Evolutionary conservation across 2,329 filamentous ascomycete genomes (phyloP).

Genomic region (Amauroascus verrucosus): DNA sequence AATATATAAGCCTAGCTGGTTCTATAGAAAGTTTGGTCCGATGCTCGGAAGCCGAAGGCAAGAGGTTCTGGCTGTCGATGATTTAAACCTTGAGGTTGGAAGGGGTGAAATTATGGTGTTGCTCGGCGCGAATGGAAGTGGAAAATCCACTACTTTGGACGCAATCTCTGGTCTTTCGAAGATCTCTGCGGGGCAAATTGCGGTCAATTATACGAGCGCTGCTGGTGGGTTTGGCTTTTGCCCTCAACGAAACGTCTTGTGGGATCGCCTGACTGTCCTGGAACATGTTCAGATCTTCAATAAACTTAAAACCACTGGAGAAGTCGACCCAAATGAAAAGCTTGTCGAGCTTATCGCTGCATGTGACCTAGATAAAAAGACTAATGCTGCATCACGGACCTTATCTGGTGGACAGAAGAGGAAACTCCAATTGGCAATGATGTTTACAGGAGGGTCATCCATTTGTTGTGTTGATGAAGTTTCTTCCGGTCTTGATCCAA

Average conservation of each 20-base stretch:
- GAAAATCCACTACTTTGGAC: constrained; percentile 83
- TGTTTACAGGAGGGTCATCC: constrained; percentile 80
- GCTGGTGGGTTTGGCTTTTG: constrained; percentile 74
- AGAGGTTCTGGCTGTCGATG: constrained; percentile 67
- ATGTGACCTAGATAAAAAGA: constrained; percentile 67
- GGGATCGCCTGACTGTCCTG: constrained; percentile 76
- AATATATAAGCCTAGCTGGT: constrained; percentile 57
- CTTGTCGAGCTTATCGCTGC: constrained; percentile 55
- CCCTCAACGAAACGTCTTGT: constrained; percentile 88
- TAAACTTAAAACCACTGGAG: constrained; percentile 57
- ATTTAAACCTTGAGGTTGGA: constrained; percentile 58
- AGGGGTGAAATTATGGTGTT: constrained; percentile 77
- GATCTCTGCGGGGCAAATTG: constrained; percentile 64
- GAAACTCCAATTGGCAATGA: constrained; percentile 86
- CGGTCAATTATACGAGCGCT: constrained; percentile 66
- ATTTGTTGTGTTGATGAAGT: constrained; percentile 91
- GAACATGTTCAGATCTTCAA: constrained; percentile 83
- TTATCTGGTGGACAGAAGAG: constrained; percentile 85
- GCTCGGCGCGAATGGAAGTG: constrained; percentile 79
- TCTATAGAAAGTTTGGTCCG: constrained; percentile 35
- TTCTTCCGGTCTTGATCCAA: constrained; percentile 74
- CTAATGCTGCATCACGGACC: constrained; percentile 60
- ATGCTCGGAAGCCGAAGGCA: constrained; percentile 45
- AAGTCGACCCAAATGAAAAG: constrained; percentile 47
- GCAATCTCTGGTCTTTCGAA: constrained; percentile 74